phyloP scores from a whole-genome alignment of 192 early-diverging fungal genomes.

The Gorgonomyces haynaldii region DNA sequence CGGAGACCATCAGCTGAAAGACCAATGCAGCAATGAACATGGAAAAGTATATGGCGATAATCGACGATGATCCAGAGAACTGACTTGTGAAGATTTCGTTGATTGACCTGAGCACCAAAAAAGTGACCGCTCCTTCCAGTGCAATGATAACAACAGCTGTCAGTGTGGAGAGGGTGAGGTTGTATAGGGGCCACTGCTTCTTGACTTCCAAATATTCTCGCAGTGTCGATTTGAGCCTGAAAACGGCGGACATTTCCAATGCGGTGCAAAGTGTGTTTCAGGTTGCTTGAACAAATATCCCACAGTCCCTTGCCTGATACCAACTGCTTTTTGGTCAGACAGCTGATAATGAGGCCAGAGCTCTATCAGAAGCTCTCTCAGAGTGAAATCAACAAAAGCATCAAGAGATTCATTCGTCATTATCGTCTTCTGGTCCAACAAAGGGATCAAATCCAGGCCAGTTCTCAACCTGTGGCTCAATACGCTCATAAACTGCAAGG shows the following conservation, averaged over 20 bases:
- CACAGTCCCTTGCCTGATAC: neutral
- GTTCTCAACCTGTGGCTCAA: constrained; percentile 9
- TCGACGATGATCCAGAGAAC: neutral
- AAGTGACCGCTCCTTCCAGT: neutral
- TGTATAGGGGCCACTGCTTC: constrained; percentile 1
- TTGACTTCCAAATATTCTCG: neutral
- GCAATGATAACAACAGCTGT: neutral
- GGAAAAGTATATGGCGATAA: neutral
- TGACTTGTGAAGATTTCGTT: neutral
- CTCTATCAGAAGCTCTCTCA: neutral
- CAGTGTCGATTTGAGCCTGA: neutral
- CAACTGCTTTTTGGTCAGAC: no score
- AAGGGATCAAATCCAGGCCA: constrained; percentile 13
- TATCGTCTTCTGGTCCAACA: constrained; percentile 1
- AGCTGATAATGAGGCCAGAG: no score
- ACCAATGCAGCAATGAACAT: neutral
- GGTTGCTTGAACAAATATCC: neutral
- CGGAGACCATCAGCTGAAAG: neutral
- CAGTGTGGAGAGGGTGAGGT: neutral
- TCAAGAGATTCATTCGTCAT: constrained; percentile 6
- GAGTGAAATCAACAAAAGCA: neutral
- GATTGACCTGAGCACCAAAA: neutral
- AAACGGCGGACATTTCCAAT: neutral
- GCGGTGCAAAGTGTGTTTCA: neutral
- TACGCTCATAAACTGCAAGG: constrained; percentile 48